Percentiles rank a stretch among this genome's conserved stretches.
Conservation (phyloP, 768 basidiomycete species). For the Antrodiella citrinella region DNA sequence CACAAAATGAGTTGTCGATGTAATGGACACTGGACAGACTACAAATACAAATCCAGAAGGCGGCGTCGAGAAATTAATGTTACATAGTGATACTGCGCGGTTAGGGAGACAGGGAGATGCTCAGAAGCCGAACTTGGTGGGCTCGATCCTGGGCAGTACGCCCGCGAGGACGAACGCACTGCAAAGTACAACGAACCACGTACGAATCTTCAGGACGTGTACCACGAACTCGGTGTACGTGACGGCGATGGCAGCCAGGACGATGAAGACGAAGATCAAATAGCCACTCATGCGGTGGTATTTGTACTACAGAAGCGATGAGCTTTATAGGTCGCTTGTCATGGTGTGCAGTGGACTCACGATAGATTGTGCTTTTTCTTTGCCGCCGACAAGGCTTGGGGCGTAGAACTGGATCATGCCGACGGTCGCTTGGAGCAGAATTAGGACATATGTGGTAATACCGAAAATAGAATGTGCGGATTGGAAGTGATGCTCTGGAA, state of each 20-base stretch:
- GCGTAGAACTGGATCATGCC: neutral
- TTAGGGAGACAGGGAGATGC: too few species aligned
- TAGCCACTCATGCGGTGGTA: neutral
- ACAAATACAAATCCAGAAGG: too few species aligned
- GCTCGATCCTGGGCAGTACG: neutral
- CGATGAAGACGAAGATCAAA: neutral
- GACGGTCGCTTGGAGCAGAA: neutral
- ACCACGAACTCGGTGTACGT: neutral
- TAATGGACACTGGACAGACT: too few species aligned
- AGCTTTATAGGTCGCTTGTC: too few species aligned
- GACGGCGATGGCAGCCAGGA: neutral
- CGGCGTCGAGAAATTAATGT: too few species aligned
- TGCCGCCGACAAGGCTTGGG: neutral
- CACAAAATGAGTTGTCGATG: too few species aligned
- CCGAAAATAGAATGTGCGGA: neutral
- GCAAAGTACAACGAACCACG: constrained; percentile 1
- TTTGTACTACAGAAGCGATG: neutral
- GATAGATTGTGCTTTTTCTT: neutral
- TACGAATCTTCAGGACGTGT: neutral
- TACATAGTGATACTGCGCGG: too few species aligned
- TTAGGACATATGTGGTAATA: neutral
- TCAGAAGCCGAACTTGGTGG: neutral
- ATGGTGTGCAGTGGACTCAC: neutral
- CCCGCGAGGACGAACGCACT: neutral
- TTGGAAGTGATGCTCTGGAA: neutral